Evolutionary conservation across 805 yeast species (phyloP).

Genomic region (Lipomyces spencermartinsiae): DNA sequence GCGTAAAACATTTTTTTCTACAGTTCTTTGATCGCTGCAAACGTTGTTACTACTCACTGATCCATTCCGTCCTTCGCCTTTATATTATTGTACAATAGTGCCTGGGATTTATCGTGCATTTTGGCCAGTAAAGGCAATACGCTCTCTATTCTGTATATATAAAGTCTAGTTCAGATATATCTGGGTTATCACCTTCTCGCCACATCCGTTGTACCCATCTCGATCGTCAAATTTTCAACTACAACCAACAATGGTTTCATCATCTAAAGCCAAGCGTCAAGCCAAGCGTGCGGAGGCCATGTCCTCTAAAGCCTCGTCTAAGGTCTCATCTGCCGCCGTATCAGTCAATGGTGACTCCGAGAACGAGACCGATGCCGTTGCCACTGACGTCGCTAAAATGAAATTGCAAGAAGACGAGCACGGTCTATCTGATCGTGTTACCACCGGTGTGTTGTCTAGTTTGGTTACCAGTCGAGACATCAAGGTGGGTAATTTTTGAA

Average conservation of each 20-base stretch:
- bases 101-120: neutral
- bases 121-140: neutral
- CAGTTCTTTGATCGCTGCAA: neutral
- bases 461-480: constrained; percentile 91
- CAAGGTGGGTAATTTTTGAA: constrained; percentile 62
- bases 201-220: neutral
- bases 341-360: constrained; percentile 43
- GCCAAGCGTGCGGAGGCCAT: constrained; percentile 88
- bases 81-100: neutral
- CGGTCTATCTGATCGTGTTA: constrained; percentile 95
- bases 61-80: neutral
- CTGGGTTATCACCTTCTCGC: neutral
- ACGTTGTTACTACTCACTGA: neutral
- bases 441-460: constrained; percentile 94
- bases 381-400: constrained; percentile 79
- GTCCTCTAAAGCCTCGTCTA: constrained; percentile 49
- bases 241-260: constrained; percentile 55
- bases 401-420: constrained; percentile 92
- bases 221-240: neutral
- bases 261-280: constrained; percentile 98
- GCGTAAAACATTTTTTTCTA: neutral
- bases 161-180: neutral
- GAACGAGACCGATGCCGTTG: constrained; percentile 53
- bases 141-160: neutral
- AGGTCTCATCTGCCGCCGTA: constrained; percentile 42